These are phyloP conservation scores for Dillenia suffruticosa DNA, from an alignment of 164 flowering plant genomes.

Conservation along the genomic window DNA sequence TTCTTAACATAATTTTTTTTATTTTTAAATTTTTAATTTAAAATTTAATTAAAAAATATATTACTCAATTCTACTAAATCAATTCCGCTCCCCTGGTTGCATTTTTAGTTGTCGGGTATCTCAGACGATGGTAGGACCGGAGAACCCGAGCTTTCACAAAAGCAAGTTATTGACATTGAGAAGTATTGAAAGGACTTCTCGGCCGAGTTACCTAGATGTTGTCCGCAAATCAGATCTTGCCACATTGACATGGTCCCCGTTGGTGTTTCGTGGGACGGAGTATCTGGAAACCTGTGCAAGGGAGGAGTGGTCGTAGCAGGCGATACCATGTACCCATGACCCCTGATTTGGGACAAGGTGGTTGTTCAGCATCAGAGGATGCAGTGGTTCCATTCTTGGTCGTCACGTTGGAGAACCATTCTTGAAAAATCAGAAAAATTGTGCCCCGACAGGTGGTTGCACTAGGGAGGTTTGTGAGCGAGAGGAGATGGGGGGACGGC, in stretches of 20 bases:
- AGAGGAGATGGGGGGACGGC: slow-evolving; percentile 4
- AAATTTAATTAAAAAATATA: too few species aligned
- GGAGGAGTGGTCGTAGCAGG: slow-evolving; percentile 25
- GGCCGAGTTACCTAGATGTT: slow-evolving; percentile 12
- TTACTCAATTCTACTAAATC: too few species aligned
- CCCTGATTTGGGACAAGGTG: slow-evolving; percentile 27
- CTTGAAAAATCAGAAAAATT: not conserved
- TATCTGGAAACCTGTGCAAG: slow-evolving; percentile 10
- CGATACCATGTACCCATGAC: slow-evolving; percentile 37
- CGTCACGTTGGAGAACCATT: not conserved
- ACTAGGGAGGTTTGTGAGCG: not conserved
- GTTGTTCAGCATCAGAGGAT: slow-evolving; percentile 4
- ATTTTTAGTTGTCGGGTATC: not conserved
- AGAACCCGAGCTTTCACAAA: slow-evolving; percentile 17
- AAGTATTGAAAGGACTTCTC: slow-evolving; percentile 22
- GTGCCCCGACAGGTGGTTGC: too few species aligned
- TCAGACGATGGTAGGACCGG: slow-evolving; percentile 9
- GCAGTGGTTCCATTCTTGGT: not conserved
- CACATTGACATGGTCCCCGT: slow-evolving; percentile 19
- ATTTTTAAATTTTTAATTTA: too few species aligned
- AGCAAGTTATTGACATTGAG: slow-evolving; percentile 17
- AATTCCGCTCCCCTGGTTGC: too few species aligned
- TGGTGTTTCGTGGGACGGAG: slow-evolving; percentile 2
- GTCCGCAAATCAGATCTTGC: slow-evolving; percentile 23
- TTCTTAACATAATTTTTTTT: too few species aligned